These are phyloP conservation scores for Naematelia aurantialba DNA, from an alignment of 768 basidiomycete species.

Conservation along the genomic window DNA sequence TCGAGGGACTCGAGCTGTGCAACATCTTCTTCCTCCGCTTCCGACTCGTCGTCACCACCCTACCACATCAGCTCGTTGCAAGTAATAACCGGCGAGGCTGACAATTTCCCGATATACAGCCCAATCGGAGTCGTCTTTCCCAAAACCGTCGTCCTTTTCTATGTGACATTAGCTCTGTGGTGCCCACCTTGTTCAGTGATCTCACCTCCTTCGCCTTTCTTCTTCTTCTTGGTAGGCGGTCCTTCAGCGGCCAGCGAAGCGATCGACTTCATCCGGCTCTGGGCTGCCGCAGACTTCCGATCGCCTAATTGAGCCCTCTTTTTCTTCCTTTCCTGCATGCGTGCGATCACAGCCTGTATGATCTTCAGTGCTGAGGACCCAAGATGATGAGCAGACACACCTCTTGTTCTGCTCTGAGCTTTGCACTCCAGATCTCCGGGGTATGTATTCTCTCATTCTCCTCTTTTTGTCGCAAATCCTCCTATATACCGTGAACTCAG, in stretches of 20 bases:
- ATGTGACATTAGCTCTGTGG: constrained; percentile 1
- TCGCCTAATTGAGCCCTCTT: constrained; percentile 78
- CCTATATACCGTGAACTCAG: background rate
- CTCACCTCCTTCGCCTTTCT: constrained; percentile 75
- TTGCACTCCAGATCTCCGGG: constrained; percentile 67
- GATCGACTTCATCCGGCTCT: constrained; percentile 93
- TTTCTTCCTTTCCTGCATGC: constrained; percentile 78
- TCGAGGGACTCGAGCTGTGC: constrained; percentile 70
- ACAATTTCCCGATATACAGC: constrained; percentile 96
- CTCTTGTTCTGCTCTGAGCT: constrained; percentile 74
- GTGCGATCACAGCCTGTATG: constrained; percentile 66
- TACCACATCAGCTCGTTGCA: constrained; percentile 12
- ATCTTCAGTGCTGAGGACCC: background rate
- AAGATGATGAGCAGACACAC: constrained; percentile 51
- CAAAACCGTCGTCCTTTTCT: constrained; percentile 78
- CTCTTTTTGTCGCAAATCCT: constrained; percentile 54
- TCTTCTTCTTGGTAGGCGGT: constrained; percentile 68
- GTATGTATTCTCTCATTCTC: constrained; percentile 72
- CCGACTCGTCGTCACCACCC: constrained; percentile 59
- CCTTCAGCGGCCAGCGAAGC: constrained; percentile 83
- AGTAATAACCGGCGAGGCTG: constrained; percentile 31
- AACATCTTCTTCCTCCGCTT: constrained; percentile 86
- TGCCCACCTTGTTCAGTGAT: constrained; percentile 2
- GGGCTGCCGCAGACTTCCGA: constrained; percentile 89
- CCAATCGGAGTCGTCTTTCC: constrained; percentile 94